Percentiles rank a stretch among this genome's conserved stretches.
phyloP scores from a whole-genome alignment of 495 filamentous ascomycete genomes.

The Sabuloglossum arenarium region DNA sequence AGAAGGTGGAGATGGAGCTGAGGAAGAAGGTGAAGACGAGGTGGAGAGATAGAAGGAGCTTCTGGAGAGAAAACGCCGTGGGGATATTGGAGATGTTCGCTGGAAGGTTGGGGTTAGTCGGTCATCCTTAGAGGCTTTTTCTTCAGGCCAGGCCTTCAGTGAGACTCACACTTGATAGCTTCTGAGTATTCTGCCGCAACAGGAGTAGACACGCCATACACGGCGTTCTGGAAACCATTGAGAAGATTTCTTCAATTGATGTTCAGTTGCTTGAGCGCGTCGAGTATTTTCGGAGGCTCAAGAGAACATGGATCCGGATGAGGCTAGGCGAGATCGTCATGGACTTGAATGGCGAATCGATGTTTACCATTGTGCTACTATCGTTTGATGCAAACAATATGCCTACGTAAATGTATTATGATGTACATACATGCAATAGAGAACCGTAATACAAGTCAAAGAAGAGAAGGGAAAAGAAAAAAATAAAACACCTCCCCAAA shows the following conservation, averaged over 20 bases:
- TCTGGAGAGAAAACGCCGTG: neutral
- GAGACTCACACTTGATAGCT: neutral
- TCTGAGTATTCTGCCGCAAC: neutral
- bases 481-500: no score
- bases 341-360: no score
- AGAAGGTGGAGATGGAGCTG: neutral
- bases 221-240: neutral
- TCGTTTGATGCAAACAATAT: no score
- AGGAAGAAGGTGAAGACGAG: neutral
- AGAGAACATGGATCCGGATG: neutral
- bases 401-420: no score
- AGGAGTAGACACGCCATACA: neutral
- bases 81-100: neutral
- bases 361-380: no score
- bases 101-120: neutral
- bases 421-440: no score
- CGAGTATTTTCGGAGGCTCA: neutral
- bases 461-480: no score
- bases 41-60: neutral
- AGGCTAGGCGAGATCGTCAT: neutral
- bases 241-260: neutral
- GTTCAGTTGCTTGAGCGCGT: neutral
- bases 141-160: neutral
- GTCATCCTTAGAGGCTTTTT: neutral
- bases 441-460: no score